Conservation (phyloP, 73 alveolate species). For the Paramecium primaurelia region DNA sequence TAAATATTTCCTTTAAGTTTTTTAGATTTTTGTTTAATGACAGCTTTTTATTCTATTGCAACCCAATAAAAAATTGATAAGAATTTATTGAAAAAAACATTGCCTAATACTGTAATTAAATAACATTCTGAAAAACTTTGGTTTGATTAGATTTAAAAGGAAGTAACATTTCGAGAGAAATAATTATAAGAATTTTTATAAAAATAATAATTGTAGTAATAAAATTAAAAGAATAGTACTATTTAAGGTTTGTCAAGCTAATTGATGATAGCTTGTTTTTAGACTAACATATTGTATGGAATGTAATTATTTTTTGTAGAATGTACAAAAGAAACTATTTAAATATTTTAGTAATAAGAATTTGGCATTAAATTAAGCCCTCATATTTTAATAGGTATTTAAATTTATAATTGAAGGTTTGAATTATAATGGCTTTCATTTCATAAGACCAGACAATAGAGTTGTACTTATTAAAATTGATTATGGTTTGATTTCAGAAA, state of each 20-base stretch:
- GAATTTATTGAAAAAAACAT: background rate
- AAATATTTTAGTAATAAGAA: background rate
- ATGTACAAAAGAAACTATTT: background rate
- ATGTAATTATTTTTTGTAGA: constrained; percentile 9
- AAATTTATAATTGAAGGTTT: background rate
- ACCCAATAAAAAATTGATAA: background rate
- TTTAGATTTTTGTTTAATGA: background rate
- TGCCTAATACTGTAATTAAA: background rate
- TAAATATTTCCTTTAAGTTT: background rate
- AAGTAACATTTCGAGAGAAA: background rate
- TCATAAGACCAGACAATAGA: background rate
- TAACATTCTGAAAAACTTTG: background rate
- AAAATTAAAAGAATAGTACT: background rate
- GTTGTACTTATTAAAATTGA: background rate
- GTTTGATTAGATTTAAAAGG: background rate
- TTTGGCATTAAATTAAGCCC: background rate
- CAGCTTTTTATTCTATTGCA: background rate
- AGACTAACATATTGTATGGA: background rate
- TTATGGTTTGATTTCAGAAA: background rate
- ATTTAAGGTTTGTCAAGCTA: background rate
- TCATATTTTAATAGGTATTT: background rate
- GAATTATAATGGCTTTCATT: background rate
- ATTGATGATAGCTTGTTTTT: background rate
- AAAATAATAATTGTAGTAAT: background rate
- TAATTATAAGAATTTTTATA: background rate